These are phyloP conservation scores for Choricystis sp. DNA, from an alignment of 139 green algal species.

Conservation along the genomic window DNA sequence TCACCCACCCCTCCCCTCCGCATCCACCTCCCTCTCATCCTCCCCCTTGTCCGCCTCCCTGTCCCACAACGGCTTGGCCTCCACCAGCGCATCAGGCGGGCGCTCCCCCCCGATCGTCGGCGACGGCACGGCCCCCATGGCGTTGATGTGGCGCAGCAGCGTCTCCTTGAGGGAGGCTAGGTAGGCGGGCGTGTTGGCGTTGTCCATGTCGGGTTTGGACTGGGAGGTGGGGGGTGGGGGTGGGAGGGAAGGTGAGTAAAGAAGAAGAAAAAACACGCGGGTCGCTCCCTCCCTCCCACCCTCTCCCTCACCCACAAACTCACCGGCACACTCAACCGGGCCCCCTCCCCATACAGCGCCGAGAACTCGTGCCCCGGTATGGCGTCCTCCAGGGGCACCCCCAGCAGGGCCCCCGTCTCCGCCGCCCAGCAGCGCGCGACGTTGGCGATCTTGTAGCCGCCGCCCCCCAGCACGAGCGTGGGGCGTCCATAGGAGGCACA, in stretches of 20 bases:
- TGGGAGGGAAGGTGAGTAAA: conserved; percentile 30
- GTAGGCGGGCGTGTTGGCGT: conserved; percentile 29
- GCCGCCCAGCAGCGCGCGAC: conserved; percentile 91
- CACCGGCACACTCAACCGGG: conserved; percentile 36
- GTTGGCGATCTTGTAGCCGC: conserved; percentile 92
- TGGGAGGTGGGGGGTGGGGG: conserved; percentile 33
- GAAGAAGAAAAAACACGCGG: conserved; percentile 19
- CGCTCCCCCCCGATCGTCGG: no score
- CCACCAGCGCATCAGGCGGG: conserved; percentile 15
- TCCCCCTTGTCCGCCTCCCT: not conserved
- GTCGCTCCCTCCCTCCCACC: no score
- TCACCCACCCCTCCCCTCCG: no score
- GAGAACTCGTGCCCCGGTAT: conserved; percentile 83
- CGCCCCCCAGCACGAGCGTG: conserved; percentile 79
- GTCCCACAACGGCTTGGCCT: conserved; percentile 4
- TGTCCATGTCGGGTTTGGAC: conserved; percentile 4
- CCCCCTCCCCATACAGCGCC: conserved; percentile 69
- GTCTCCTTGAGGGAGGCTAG: conserved; percentile 21
- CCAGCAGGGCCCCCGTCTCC: conserved; percentile 56
- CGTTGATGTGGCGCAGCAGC: conserved; percentile 11
- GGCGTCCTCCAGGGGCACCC: conserved; percentile 38
- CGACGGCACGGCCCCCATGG: conserved; percentile 2
- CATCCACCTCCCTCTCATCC: not conserved
- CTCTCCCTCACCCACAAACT: no score
- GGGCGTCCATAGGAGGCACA: conserved; percentile 42